phyloP scores from a whole-genome alignment of 1,284 basidiomycete species.

The Sporisorium exsertum region DNA sequence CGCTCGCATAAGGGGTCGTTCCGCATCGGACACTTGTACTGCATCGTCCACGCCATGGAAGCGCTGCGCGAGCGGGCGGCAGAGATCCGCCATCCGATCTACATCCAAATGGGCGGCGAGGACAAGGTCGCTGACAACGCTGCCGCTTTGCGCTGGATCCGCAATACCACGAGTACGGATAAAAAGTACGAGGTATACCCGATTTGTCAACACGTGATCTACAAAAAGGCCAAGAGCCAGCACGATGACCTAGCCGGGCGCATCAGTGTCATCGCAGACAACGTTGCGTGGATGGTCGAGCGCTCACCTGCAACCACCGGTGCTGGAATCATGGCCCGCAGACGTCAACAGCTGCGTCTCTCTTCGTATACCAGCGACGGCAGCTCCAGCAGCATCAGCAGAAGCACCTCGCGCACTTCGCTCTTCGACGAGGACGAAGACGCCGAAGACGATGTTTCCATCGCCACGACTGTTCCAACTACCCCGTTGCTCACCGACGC shows the following conservation, averaged over 20 bases:
- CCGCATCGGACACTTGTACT: constrained; percentile 60
- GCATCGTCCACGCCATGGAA: constrained; percentile 50
- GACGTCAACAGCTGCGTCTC: constrained; percentile 28
- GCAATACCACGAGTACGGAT: constrained; percentile 45
- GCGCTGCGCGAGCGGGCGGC: constrained; percentile 34
- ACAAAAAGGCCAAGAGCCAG: constrained; percentile 66
- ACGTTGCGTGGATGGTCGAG: constrained; percentile 65
- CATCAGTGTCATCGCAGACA: constrained; percentile 64
- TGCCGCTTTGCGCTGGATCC: constrained; percentile 47
- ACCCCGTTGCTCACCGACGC: constrained; percentile 19
- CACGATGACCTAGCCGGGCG: constrained; percentile 64
- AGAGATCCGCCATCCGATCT: constrained; percentile 56
- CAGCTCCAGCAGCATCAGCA: constrained; percentile 20
- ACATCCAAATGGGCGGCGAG: constrained; percentile 62
- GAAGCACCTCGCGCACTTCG: constrained; percentile 21
- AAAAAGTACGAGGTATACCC: constrained; percentile 61
- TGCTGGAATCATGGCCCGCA: not conserved
- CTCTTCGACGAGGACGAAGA: constrained; percentile 26
- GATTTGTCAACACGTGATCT: constrained; percentile 67
- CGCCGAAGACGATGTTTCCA: constrained; percentile 9
- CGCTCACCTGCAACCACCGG: constrained; percentile 37
- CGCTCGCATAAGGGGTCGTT: constrained; percentile 64
- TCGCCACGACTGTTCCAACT: constrained; percentile 23
- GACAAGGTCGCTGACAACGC: constrained; percentile 57
- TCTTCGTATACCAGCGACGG: constrained; percentile 34